Evolutionary conservation across 306 rosid genomes (phyloP), one percentile per base, ranked within the genome.

Genomic region (Oxytropis ochrocephala): DNA sequence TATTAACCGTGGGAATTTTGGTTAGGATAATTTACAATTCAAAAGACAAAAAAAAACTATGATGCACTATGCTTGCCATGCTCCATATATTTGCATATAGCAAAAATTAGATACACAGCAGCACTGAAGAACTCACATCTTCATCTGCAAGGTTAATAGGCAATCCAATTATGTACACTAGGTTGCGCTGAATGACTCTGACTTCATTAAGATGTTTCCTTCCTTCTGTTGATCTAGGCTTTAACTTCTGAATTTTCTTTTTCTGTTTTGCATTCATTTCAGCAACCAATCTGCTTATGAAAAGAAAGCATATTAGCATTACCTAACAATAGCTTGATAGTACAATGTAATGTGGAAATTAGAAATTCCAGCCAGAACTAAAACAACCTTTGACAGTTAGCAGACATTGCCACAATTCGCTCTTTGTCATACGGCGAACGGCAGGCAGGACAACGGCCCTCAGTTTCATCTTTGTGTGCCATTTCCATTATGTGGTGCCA

Each of bases 401-500:
- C 78, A 4, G 87, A 62, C 87, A 83, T 83, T 41, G 82, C 82
- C 61, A 77, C 82, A 43, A 83, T 80, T 30, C 80, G 80, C 1
- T 83, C 82, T 77, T 77, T 83, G 74, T 83, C 85, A 64, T 83
- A 80, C 21, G 85, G 51, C 9, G 80, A 67, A 53, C 80, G 85
- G 27, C 87, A 80, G 51, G 85, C 87, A 8, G 87, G 87, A 77
- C 87, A 83, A 27, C 87, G 85, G 8, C 87, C 85, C 46, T 78
- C 80, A 59, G 74, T 60, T 70, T 73, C 85, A 73, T 80, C 82
- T 63, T 80, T 83, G 30, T 80, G 82, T 18, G 87, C 82, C 80
- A 83, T 83, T 83, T 83, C 85, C 82, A 80, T 80, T 60, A 83
- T 83, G 66, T 83, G 78, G 59, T 83, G 87, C 85, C 87, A 83